A percentile compares a stretch with the other conserved stretches of the same genome.
These are phyloP conservation scores for Verticillium nubilum DNA, from an alignment of 2,329 filamentous ascomycete species.

Conservation along the genomic window DNA sequence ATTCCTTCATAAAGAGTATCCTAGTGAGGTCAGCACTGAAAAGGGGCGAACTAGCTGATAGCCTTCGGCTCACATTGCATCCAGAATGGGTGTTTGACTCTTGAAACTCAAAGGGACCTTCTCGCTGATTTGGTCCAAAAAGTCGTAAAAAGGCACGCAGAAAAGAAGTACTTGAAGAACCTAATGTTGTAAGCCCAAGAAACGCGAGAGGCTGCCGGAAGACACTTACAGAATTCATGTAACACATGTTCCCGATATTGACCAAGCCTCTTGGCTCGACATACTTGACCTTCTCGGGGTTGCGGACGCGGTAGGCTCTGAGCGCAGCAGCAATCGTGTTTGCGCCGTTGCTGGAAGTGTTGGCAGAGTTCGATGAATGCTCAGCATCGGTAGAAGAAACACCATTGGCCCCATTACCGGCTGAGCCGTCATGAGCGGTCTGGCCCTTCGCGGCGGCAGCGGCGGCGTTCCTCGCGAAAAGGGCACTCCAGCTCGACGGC, in stretches of 20 bases:
- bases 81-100: conserved; percentile 86
- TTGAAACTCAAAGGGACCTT: conserved; percentile 88
- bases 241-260: conserved; percentile 98
- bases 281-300: conserved; percentile 66
- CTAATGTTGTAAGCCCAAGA: conserved; percentile 35
- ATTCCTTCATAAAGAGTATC: conserved; percentile 96
- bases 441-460: conserved; percentile 11
- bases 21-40: conserved; percentile 31
- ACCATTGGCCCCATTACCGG: conserved; percentile 11
- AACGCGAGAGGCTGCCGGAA: not conserved
- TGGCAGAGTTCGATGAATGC: not conserved
- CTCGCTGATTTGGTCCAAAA: conserved; percentile 80
- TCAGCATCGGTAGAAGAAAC: not conserved
- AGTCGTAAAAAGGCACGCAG: conserved; percentile 90
- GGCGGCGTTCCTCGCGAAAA: conserved; percentile 26
- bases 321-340: conserved; percentile 73
- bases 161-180: conserved; percentile 93
- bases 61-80: conserved; percentile 71
- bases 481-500: conserved; percentile 34
- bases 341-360: not conserved
- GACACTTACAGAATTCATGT: conserved; percentile 92
- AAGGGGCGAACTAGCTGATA: not conserved
- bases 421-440: conserved; percentile 15
- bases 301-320: conserved; percentile 62
- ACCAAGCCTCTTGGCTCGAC: conserved; percentile 89